Evolutionary conservation across 139 green algal species (phyloP).

Genomic region (Auxenochlorella protothecoides): DNA sequence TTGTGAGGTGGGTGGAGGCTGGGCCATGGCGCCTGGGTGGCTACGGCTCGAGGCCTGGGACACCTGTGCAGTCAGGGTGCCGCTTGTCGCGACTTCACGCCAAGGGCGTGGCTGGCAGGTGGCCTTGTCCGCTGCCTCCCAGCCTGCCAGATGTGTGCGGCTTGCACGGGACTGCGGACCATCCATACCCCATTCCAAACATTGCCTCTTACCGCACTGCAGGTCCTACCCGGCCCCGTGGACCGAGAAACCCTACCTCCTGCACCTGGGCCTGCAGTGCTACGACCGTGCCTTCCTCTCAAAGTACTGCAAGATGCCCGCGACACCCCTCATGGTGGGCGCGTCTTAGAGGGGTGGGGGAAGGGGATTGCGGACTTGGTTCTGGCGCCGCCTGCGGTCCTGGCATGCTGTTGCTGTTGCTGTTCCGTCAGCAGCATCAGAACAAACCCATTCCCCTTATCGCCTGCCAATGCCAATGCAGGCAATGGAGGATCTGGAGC

Average conservation of each 20-base stretch:
- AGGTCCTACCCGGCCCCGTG: constrained; percentile 30
- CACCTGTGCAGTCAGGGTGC: no score
- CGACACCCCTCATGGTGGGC: constrained; percentile 38
- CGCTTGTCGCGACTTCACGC: no score
- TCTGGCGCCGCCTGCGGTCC: no score
- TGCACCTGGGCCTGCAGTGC: constrained; percentile 57
- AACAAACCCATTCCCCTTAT: not conserved
- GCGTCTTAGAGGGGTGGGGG: not conserved
- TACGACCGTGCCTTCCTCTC: constrained; percentile 51
- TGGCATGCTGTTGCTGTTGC: no score
- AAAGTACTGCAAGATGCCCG: constrained; percentile 34
- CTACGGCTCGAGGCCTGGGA: not conserved
- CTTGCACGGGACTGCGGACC: no score
- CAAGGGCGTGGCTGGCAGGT: no score
- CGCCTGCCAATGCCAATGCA: constrained; percentile 21
- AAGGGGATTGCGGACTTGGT: no score
- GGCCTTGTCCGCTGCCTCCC: no score
- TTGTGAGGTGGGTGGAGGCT: constrained; percentile 5
- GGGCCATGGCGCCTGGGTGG: not conserved
- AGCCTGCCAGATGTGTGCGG: no score
- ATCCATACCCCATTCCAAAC: no score
- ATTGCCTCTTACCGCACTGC: not conserved
- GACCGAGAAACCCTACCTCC: constrained; percentile 40
- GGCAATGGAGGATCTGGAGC: constrained; percentile 63
- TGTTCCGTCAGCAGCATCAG: no score